Evolutionary conservation across 305 asterid species (phyloP).

Genomic region (Fraxinus paxiana): DNA sequence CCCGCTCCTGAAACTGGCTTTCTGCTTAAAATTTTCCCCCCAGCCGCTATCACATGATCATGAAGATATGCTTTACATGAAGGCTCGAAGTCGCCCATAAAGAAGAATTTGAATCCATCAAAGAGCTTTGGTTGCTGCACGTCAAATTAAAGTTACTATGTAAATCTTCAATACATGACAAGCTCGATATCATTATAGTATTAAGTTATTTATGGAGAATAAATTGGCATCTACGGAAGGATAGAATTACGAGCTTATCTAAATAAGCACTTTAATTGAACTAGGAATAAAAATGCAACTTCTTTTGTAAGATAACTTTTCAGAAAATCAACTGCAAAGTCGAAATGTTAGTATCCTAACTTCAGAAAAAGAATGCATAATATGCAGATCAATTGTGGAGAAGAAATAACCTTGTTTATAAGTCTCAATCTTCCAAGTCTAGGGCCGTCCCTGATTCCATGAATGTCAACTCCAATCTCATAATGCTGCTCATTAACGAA

Average conservation of each 20-base stretch:
- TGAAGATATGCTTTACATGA: conserved; percentile 71
- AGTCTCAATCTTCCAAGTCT: conserved; percentile 71
- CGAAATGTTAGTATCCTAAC: neutral
- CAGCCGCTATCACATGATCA: conserved; percentile 79
- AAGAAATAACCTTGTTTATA: conserved; percentile 55
- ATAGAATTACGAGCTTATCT: neutral
- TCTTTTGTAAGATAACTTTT: neutral
- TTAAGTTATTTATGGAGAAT: neutral
- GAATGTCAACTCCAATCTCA: conserved; percentile 74
- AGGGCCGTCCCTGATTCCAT: conserved; percentile 78
- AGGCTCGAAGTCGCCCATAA: conserved; percentile 61
- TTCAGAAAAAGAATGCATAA: neutral
- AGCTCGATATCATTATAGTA: neutral
- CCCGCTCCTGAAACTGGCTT: conserved; percentile 56
- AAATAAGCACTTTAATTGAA: neutral
- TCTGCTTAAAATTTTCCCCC: conserved; percentile 72
- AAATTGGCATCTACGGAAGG: neutral
- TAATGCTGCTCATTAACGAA: conserved; percentile 61
- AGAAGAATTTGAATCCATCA: conserved; percentile 56
- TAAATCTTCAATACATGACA: neutral
- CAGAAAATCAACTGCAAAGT: neutral
- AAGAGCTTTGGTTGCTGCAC: conserved; percentile 90
- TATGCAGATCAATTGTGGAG: neutral
- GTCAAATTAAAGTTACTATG: neutral
- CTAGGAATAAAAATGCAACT: neutral